Conservation (phyloP, 1,139 yeast genomes). For the Taiozyma sp. region DNA sequence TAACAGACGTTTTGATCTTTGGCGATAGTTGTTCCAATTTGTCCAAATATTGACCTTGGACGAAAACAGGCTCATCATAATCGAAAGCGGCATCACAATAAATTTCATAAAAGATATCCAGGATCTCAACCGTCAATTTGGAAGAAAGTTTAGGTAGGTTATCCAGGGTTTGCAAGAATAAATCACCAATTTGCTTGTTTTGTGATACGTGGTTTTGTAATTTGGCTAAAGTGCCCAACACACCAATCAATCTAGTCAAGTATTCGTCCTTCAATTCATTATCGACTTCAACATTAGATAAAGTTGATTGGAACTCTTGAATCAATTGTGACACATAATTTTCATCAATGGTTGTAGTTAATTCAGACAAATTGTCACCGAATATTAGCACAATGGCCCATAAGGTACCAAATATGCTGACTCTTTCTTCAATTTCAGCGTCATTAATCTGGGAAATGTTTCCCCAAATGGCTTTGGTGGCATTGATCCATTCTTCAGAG, state of each 20-base stretch:
- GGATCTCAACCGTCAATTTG: conserved; percentile 47
- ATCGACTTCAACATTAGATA: conserved; percentile 11
- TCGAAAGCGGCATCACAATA: conserved; percentile 69
- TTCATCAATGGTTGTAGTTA: conserved; percentile 13
- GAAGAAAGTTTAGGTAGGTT: conserved; percentile 22
- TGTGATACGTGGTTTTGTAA: conserved; percentile 39
- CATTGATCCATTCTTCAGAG: conserved; percentile 29
- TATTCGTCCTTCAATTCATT: conserved; percentile 20
- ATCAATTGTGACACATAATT: conserved; percentile 21
- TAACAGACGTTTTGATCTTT: conserved; percentile 44
- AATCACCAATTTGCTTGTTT: conserved; percentile 42
- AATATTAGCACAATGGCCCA: conserved; percentile 55
- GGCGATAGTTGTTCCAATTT: conserved; percentile 41
- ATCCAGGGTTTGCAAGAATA: conserved; percentile 33
- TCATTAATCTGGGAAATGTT: conserved; percentile 23
- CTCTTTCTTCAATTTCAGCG: conserved; percentile 34
- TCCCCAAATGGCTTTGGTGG: conserved; percentile 35
- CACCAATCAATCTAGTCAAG: conserved; percentile 33
- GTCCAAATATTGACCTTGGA: conserved; percentile 43
- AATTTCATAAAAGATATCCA: conserved; percentile 67
- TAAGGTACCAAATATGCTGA: conserved; percentile 48
- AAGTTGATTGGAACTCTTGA: conserved; percentile 18
- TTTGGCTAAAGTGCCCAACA: conserved; percentile 51
- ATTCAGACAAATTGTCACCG: conserved; percentile 27
- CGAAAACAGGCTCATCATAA: conserved; percentile 68